These are phyloP conservation scores for Sonneratia alba DNA, from an alignment of 345 rosid genomes.

Conservation along the genomic window DNA sequence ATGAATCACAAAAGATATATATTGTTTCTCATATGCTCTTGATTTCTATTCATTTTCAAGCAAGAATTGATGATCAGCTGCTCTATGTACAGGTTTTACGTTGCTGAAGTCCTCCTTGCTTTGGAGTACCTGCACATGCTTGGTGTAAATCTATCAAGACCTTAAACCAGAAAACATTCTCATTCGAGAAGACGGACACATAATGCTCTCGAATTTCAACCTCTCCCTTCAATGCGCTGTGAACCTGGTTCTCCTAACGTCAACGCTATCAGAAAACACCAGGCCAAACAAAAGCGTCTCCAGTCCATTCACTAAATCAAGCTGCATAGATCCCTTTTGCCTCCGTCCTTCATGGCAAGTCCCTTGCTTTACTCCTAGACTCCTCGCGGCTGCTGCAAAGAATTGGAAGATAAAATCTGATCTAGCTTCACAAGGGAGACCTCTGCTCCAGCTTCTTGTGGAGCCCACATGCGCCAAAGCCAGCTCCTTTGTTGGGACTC, in stretches of 20 bases:
- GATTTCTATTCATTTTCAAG: not conserved
- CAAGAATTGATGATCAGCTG: not conserved
- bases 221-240: constrained; percentile 55
- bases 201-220: constrained; percentile 79
- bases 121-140: constrained; percentile 79
- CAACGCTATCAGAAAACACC: constrained; percentile 27
- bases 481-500: constrained; percentile 73
- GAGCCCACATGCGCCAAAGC: constrained; percentile 73
- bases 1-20: too few relatives aligned
- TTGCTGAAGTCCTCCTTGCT: constrained; percentile 71
- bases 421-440: constrained; percentile 44
- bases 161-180: constrained; percentile 71
- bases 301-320: constrained; percentile 56
- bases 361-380: constrained; percentile 69
- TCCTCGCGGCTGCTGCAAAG: constrained; percentile 45
- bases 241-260: constrained; percentile 34
- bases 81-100: constrained; percentile 47
- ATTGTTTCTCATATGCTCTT: not conserved
- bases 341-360: constrained; percentile 71
- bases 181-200: constrained; percentile 78
- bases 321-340: constrained; percentile 76
- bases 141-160: constrained; percentile 70
- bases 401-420: constrained; percentile 53
- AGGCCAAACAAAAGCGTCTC: constrained; percentile 40
- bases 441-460: constrained; percentile 63